Percentiles rank a stretch among this genome's conserved stretches.
phyloP scores from a whole-genome alignment of 192 early-diverging fungal species.

The Linderina pennispora region DNA sequence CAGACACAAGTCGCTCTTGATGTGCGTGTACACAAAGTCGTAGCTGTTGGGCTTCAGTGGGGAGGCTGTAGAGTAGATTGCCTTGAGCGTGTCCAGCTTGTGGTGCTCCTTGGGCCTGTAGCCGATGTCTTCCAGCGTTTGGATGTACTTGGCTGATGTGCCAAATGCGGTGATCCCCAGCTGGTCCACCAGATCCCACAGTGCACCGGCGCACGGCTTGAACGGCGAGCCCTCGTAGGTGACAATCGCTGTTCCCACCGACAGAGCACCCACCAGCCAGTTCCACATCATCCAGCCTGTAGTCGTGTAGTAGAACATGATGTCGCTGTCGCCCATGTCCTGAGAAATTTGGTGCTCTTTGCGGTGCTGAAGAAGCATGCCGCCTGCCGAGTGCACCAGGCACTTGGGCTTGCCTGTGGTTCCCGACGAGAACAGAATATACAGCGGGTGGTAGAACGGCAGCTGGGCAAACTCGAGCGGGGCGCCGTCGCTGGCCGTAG shows the following conservation, averaged over 20 bases:
- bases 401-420: slow-evolving; percentile 97
- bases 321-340: slow-evolving; percentile 64
- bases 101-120: slow-evolving; percentile 60
- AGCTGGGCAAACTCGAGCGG: slow-evolving; percentile 73
- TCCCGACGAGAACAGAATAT: slow-evolving; percentile 89
- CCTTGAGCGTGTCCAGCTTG: slow-evolving; percentile 56
- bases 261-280: slow-evolving; percentile 85
- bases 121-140: slow-evolving; percentile 71
- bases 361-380: slow-evolving; percentile 84
- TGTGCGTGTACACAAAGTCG: slow-evolving; percentile 82
- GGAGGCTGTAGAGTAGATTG: slow-evolving; percentile 91
- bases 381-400: slow-evolving; percentile 89
- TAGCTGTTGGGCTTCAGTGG: slow-evolving; percentile 89
- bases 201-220: slow-evolving; percentile 62
- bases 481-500: slow-evolving; percentile 15
- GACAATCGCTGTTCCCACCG: slow-evolving; percentile 71
- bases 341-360: slow-evolving; percentile 94
- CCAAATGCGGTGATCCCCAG: slow-evolving; percentile 84
- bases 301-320: slow-evolving; percentile 85
- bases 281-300: slow-evolving; percentile 99
- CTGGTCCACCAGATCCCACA: slow-evolving; percentile 78
- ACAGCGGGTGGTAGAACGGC: slow-evolving; percentile 86
- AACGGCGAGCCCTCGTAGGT: slow-evolving; percentile 94
- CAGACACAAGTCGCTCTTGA: slow-evolving; percentile 81
- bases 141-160: slow-evolving; percentile 93